phyloP scores from a whole-genome alignment of 2,329 filamentous ascomycete species.

The Byssoonygena ceratinophila region DNA sequence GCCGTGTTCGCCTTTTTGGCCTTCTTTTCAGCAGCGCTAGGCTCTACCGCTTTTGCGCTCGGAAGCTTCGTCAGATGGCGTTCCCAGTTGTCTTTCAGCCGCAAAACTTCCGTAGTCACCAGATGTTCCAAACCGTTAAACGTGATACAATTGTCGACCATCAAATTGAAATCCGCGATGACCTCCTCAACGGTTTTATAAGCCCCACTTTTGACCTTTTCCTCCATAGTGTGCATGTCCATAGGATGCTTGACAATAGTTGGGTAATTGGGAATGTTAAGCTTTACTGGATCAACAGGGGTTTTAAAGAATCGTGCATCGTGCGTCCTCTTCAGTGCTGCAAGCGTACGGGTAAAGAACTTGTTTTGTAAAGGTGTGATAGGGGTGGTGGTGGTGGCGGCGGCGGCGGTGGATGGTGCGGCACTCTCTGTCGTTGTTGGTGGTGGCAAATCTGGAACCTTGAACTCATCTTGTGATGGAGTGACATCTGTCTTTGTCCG shows the following conservation, averaged over 20 bases:
- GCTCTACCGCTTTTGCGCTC: conserved; percentile 47
- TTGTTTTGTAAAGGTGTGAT: conserved; percentile 37
- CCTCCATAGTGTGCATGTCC: conserved; percentile 74
- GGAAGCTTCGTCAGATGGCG: conserved; percentile 52
- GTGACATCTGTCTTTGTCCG: conserved; percentile 61
- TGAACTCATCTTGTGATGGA: conserved; percentile 35
- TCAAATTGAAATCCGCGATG: conserved; percentile 61
- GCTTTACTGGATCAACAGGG: conserved; percentile 65
- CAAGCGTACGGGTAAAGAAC: conserved; percentile 31
- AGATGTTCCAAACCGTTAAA: conserved; percentile 77
- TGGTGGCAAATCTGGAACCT: conserved; percentile 35
- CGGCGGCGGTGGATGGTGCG: conserved; percentile 16
- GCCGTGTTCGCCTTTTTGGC: conserved; percentile 32
- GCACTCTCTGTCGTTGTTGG: conserved; percentile 25
- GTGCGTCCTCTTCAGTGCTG: conserved; percentile 68
- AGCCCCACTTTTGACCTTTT: conserved; percentile 58
- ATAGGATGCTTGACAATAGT: conserved; percentile 65
- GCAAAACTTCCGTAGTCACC: conserved; percentile 58
- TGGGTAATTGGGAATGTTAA: conserved; percentile 65
- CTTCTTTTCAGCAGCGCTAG: conserved; percentile 53
- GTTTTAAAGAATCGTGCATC: conserved; percentile 63
- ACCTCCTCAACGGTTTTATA: conserved; percentile 65
- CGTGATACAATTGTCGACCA: conserved; percentile 64
- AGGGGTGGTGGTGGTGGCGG: conserved; percentile 26
- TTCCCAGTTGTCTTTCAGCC: conserved; percentile 49